Evolutionary conservation across 768 basidiomycete species (phyloP), one percentile per base, ranked within the genome.

Genomic region (Lentinula raphanica): DNA sequence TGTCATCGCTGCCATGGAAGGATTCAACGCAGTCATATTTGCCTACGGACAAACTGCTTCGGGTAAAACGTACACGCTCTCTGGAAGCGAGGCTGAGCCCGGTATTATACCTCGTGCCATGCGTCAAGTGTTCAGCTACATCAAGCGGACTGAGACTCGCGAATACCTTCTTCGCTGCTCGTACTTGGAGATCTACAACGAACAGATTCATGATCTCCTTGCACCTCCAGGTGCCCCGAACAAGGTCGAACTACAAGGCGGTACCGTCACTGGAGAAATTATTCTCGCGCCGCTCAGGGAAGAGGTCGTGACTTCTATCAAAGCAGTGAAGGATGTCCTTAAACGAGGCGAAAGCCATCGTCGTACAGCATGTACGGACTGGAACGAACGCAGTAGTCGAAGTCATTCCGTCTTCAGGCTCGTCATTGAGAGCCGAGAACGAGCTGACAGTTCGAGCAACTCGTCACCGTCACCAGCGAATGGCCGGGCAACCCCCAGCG

Each of bases 171-270:
- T 99, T 7, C 86, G 95, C 17, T 96, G 94, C 68, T 92, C 92
- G 6, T 98, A 98, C 69, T 85, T 99, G 51, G 97, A 98, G 67
- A 94, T 99, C 48, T 99, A 98, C 77, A 99, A 98, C 71, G 93
- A 96, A 68, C 79, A 82, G 0, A 87, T 95, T 49, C 81, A 90
- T 62, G 93, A 96, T 65, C 75, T 99, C 1, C 84, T 99, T 11
- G 87, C 90, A 0, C 87, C 90, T 0, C 83, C 87, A 0, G 76
- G 76, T 15, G 54, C 60, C 32, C 74, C 75, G 27, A 84, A 84
- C 54, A 84, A 83, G 1, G 88, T 92, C 0, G 85, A 90, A 64
- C 82, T 92, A 12, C 84, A 91, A 60, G 87, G 93, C 54, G 79
- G 73, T 12, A 84, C 80, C 49, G 76, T 77, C 2, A 74, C 77